Conservation (phyloP, 2,329 filamentous ascomycete species). For the Phyllosticta ampelicida region DNA sequence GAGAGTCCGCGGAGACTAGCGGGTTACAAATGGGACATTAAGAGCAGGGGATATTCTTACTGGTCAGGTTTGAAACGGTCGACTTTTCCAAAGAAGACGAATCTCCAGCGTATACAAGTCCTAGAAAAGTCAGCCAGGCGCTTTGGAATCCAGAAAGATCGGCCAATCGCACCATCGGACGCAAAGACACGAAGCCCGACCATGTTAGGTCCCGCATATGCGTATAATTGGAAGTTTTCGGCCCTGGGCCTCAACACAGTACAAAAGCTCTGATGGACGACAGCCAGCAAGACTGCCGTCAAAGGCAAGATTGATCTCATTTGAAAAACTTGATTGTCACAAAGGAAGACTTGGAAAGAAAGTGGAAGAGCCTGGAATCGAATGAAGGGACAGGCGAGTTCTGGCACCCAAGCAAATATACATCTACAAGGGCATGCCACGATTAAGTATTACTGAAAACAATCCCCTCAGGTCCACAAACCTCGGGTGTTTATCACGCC, state of each 20-base stretch:
- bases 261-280: not conserved
- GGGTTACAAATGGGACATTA: not conserved
- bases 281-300: not conserved
- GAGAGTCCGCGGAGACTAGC: constrained; percentile 13
- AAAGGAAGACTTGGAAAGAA: not conserved
- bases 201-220: constrained; percentile 19
- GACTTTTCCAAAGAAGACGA: constrained; percentile 12
- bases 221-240: constrained; percentile 19
- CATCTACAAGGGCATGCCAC: not conserved
- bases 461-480: not conserved
- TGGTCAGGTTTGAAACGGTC: constrained; percentile 21
- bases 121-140: constrained; percentile 14
- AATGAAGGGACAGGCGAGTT: not conserved
- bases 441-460: not conserved
- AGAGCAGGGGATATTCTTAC: constrained; percentile 13
- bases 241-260: constrained; percentile 2
- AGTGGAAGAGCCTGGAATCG: not conserved
- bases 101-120: constrained; percentile 24
- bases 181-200: constrained; percentile 23
- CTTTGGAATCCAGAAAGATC: not conserved
- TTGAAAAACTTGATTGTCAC: not conserved
- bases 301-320: constrained; percentile 3
- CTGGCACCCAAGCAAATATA: not conserved
- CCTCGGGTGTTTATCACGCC: not conserved
- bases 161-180: constrained; percentile 20